Base-by-base conservation (phyloP, 192 early-diverging fungal species). In the Mortierella hygrophila region DNA sequence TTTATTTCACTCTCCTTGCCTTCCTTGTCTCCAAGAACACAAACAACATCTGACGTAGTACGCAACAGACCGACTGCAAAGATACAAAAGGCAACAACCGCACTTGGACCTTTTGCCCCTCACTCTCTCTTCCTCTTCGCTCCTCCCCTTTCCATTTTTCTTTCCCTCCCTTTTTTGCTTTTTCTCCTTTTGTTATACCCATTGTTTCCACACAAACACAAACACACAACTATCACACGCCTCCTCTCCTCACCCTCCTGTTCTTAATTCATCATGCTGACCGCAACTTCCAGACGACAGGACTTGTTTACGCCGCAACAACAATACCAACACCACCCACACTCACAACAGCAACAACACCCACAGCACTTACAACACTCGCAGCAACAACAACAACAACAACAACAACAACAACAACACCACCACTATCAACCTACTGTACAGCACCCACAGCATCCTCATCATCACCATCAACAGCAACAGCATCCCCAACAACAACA, bases 261-360 rank as follows among this genome's bases (percentile, higher is more conserved):
- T 10, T 46, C 74, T 75, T 63, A 71, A 57, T 72, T 42, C 83
- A 76, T 29, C 78, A 85, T 85, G 83, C 72, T 85, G 83, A 85
- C 83, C 74, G 83, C 83, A 60, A 85, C 74, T 15, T 78, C 82
- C 65, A 85, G 83, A 54, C 71, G 83, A 7, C 83, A 79, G 52
- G 83, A 85, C 55, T 74, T 79, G 18, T 85, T 85, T 63, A 68
- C 44, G 29, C 68, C 70, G 70, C 83, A 83, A 47, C 81, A 76
- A 55, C 81, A 82, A 41, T 54, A 73, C 40, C 57, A 52, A 54
- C 77, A 71, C 16, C 78, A 80, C 20, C 57, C 8, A 18, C 78
- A 72, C 18, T 35, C 37, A 32, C 70, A 73, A 26, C 76, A 69
- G 11, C 68, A 68, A n/a, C 65, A 69, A 13, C 63, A 65, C 42